Evolutionary conservation across 2,329 filamentous ascomycete species (phyloP), one percentile per base, ranked within the genome.

Genomic region (Amylocarpus encephaloides): DNA sequence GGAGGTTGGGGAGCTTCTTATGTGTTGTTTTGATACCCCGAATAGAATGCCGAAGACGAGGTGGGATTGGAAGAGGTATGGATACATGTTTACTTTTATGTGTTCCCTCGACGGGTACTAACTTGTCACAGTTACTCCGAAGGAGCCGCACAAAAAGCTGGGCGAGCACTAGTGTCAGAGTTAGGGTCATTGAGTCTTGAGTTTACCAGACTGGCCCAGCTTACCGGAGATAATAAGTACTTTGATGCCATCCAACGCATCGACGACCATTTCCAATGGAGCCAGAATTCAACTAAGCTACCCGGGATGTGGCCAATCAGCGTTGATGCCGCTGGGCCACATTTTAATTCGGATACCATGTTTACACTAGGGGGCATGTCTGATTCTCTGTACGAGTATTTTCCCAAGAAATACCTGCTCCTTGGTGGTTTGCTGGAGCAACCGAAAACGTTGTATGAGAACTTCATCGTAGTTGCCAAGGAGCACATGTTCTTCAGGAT

Each of bases 1-100:
- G 16, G 83, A 89, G 64, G 73, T 88, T 18, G 85, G 79, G 12
- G 84, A 88, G 55, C 75, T 89, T 53, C 66, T 89, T 32, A 86
- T 86, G 69, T 77, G 79, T 49, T 78, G 81, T 6, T 89, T 89
- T 62, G 85, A 89, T 69, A 97, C 92, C 0, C 91, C 91, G 0
- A 97, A 97, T 67, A 82, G 89, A 59, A 94, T 97, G 88, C 91
- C 92, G 1, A 72, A 89, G 42, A 50, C 56, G 0, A 58, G 63
- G 19, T 66, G 62, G 62, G 56, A 65, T 42, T 66, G 75, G 75
- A 34, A 75, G 82, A 59, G 68, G 73, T 60, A 76, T 75, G 57
- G 84, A 73, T 5, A 13, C 12, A 26, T 6, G 5, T 11, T 19
- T 16, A 42, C 7, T n/a, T 26, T 6, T n/a, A n/a, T n/a, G n/a